Evolutionary conservation across 2,329 filamentous ascomycete genomes (phyloP), one percentile per base, ranked within the genome.

Genomic region (Botryotinia narcissicola): DNA sequence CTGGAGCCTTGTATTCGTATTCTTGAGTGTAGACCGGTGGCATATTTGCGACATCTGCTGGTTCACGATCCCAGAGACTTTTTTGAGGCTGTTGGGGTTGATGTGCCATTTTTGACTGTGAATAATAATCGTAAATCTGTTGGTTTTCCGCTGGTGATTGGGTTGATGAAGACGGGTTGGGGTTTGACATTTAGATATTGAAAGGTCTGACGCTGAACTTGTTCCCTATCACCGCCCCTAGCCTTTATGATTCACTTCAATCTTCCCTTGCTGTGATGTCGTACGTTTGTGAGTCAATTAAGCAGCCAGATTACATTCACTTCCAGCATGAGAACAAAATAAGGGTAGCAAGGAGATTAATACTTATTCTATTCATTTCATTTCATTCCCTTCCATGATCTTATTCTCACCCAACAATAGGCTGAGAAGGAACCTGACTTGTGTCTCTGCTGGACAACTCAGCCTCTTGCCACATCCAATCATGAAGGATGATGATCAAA

Each of bases 381-480:
- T 44, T 35, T 57, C n/a, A 48, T 25, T 37, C 42, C 22, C 25
- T 44, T n/a, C 25, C 51, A 62, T 40, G 12, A 16, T 66, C 70
- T 25, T 16, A 22, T 54, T 16, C n/a, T 54, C 44, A 18, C 32
- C 22, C n/a, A 71, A 64, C 44, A 37, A 63, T 66, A 44, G 46
- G 60, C 60, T 57, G 70, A n/a, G 35, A 29, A 64, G 35, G 18
- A 64, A 67, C 29, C 35, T 35, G 37, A 48, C 37, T 14, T 44
- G 5, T 35, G 35, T 54, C 60, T 8, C 32, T 59, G 29, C 48
- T 40, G 48, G 51, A 68, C 22, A 68, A 46, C 48, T 68, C 62
- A 68, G 70, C 51, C 62, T 72, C 70, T 46, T 48, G 37, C 32
- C n/a, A 59, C 40, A 68, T 57, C 62, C 62, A 67, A 67, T 67